Conservation (phyloP, 768 basidiomycete genomes). For the Trametes maxima region DNA sequence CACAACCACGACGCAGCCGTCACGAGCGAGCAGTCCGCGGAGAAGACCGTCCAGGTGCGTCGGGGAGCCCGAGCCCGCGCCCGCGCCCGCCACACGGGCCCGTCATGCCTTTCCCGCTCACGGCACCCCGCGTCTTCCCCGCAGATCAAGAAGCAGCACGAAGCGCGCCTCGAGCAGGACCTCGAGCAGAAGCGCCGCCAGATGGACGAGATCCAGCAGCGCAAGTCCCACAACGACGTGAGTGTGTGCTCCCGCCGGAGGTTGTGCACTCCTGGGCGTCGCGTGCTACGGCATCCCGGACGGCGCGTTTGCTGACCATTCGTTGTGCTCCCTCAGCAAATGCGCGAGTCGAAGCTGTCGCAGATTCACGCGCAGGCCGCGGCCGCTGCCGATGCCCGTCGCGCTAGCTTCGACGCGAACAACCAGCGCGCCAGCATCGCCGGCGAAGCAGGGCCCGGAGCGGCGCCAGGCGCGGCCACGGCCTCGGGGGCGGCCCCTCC, state of each 20-base stretch:
- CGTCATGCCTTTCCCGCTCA: background rate
- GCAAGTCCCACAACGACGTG: slow-evolving; percentile 35
- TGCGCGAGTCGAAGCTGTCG: slow-evolving; percentile 28
- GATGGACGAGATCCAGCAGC: slow-evolving; percentile 30
- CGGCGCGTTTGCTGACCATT: background rate
- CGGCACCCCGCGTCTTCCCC: background rate
- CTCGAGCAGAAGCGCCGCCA: slow-evolving; percentile 29
- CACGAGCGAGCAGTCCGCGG: slow-evolving; percentile 43
- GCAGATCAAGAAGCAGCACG: slow-evolving; percentile 34
- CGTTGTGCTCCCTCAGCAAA: slow-evolving; percentile 18
- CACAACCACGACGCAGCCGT: slow-evolving; percentile 54
- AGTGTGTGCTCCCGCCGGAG: background rate
- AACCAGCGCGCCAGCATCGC: background rate
- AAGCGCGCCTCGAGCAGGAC: slow-evolving; percentile 28
- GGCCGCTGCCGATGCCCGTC: slow-evolving; percentile 15
- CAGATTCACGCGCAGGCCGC: slow-evolving; percentile 31
- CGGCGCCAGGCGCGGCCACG: background rate
- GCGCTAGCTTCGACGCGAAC: slow-evolving; percentile 7
- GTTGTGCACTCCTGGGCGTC: too few relatives aligned
- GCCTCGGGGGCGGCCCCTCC: background rate
- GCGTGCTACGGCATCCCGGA: too few relatives aligned
- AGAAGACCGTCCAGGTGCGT: slow-evolving; percentile 48
- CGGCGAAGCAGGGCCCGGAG: background rate
- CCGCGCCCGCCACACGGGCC: background rate
- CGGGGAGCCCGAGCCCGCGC: too few relatives aligned